Conservation (phyloP, 2,329 filamentous ascomycete genomes). For the Cercospora berteroae region DNA sequence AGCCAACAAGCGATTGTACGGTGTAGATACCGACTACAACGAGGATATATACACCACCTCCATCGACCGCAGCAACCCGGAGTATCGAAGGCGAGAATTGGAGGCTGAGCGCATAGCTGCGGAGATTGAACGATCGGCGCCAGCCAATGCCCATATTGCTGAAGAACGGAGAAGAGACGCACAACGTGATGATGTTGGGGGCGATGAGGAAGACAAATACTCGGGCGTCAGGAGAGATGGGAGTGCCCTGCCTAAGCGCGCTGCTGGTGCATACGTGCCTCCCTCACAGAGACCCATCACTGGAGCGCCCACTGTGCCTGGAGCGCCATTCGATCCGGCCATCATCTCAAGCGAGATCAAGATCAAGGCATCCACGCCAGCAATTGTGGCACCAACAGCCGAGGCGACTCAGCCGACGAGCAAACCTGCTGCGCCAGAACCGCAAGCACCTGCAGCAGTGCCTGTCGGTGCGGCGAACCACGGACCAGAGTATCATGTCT, state of each 20-base stretch:
- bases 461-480: constrained; percentile 40
- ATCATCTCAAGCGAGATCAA: constrained; percentile 84
- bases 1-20: constrained; percentile 82
- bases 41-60: constrained; percentile 92
- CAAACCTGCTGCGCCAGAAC: constrained; percentile 28
- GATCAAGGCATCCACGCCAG: constrained; percentile 39
- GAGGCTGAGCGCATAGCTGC: constrained; percentile 79
- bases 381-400: constrained; percentile 4
- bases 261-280: constrained; percentile 78
- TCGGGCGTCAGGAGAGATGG: constrained; percentile 76
- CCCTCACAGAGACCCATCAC: constrained; percentile 81
- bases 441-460: constrained; percentile 48
- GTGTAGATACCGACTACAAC: constrained; percentile 84
- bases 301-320: constrained; percentile 68
- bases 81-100: constrained; percentile 74
- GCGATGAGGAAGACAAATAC: constrained; percentile 95
- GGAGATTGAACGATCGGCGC: constrained; percentile 77
- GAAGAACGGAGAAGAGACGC: constrained; percentile 76
- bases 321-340: constrained; percentile 78
- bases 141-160: constrained; percentile 77
- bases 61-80: constrained; percentile 79
- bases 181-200: constrained; percentile 61
- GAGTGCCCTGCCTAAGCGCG: constrained; percentile 61
- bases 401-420: constrained; percentile 21
- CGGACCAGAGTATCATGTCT: constrained; percentile 56